Percentiles rank a stretch among this genome's conserved stretches.
Conservation (phyloP, 176 grass and related monocot species). For the Oropetium thomaeum region DNA sequence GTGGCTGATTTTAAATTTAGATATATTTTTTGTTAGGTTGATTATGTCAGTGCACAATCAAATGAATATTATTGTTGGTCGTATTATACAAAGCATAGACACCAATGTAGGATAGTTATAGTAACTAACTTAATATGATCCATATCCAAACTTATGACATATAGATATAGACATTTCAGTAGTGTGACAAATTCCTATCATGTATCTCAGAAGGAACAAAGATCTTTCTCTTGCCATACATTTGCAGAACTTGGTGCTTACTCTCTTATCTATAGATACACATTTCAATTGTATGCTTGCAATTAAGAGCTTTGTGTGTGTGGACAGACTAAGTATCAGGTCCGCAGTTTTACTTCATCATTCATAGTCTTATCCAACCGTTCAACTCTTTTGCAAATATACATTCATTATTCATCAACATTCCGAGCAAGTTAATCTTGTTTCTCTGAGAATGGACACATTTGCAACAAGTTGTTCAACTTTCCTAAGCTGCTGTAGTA, state of each 20-base stretch:
- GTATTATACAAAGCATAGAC: background rate
- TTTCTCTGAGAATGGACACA: background rate
- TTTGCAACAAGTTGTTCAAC: slow-evolving; percentile 1
- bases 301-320: background rate
- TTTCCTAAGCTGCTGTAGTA: background rate
- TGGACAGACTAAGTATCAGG: background rate
- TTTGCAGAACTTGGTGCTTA: background rate
- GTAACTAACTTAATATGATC: background rate
- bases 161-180: background rate
- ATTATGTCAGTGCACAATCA: background rate
- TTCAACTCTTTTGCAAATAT: slow-evolving; percentile 1
- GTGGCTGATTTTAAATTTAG: background rate
- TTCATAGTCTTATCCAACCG: background rate
- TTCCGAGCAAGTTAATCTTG: background rate
- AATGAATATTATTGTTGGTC: background rate
- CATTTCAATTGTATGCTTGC: background rate
- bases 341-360: background rate
- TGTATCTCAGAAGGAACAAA: background rate
- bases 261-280: background rate
- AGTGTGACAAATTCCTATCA: background rate
- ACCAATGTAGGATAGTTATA: background rate
- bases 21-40: background rate
- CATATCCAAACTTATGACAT: background rate
- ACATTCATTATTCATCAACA: background rate
- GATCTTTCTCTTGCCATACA: background rate